Base-by-base conservation (phyloP, 2,329 filamentous ascomycete genomes). In the Chaetomiaceae sp. region DNA sequence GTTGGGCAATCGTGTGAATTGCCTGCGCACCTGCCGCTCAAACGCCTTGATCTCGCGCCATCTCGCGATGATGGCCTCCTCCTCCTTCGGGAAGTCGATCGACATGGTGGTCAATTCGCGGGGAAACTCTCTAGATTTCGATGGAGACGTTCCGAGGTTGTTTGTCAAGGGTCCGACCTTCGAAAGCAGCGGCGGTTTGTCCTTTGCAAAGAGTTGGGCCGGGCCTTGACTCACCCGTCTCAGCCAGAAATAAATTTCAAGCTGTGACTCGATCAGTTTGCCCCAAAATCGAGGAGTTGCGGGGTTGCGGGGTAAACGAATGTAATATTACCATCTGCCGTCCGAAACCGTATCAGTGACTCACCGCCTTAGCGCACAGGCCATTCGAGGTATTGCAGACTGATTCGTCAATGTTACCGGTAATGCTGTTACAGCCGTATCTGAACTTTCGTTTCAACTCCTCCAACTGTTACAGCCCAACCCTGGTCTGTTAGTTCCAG, bases 11-110 rank as follows among this genome's bases (percentile, higher is more conserved):
- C 40, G 19, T 33, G 43, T 14, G 38, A 15, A 23, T 40, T n/a
- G 29, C 11, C 31, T 47, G 61, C 69, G 49, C 61, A 92, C 83
- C 76, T 95, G 89, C 59, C 86, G 84, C 68, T 89, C 83, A 71
- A 97, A 97, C 63, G 94, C 94, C 66, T 92, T 82, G 69, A 95
- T 94, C 68, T 94, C 89, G 68, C 85, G 87, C 94, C 92, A 99
- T 74, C 84, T 81, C 68, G 85, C 77, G 71, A 97, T 84, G 70
- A 91, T 82, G 59, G 77, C 81, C 76, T 95, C 88, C 79, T 97
- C 92, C 72, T 94, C 89, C 71, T 88, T 87, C 53, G 92, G 88
- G 71, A 97, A 97, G 74, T 92, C 83, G 75, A 97, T 92, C 67
- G 87, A 89, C 87, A 91, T 90, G 62, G 58, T 70, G 61, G 27